phyloP scores from a whole-genome alignment of 2,329 filamentous ascomycete genomes.

The Basipetospora chlamydospora region DNA sequence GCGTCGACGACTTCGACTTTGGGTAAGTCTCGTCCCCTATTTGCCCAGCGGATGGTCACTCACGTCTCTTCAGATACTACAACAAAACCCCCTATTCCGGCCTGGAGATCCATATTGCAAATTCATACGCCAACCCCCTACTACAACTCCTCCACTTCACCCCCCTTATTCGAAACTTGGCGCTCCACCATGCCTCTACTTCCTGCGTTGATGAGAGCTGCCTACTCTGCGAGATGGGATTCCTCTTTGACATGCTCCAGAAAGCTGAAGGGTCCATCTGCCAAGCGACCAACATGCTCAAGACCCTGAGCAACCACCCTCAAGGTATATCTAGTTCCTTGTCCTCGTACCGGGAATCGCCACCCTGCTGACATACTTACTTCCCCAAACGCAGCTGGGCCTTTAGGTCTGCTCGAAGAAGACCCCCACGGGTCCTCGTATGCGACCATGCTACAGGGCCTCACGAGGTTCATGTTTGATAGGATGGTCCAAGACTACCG shows the following conservation, averaged over 20 bases:
- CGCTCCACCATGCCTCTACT: constrained; percentile 76
- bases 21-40: constrained; percentile 38
- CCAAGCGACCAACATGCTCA: constrained; percentile 88
- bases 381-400: constrained; percentile 35
- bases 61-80: constrained; percentile 48
- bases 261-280: constrained; percentile 90
- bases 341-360: neutral
- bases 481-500: constrained; percentile 66
- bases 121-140: constrained; percentile 89
- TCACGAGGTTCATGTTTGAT: constrained; percentile 75
- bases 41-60: neutral
- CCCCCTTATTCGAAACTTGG: constrained; percentile 72
- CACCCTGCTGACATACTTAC: neutral
- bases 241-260: constrained; percentile 93
- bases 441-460: constrained; percentile 68
- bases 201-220: constrained; percentile 72
- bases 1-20: constrained; percentile 98
- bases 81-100: constrained; percentile 88
- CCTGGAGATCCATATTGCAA: constrained; percentile 88
- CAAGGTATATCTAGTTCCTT: constrained; percentile 36
- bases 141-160: constrained; percentile 87
- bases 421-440: constrained; percentile 58
- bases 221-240: constrained; percentile 85
- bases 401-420: constrained; percentile 73
- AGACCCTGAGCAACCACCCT: constrained; percentile 71